phyloP scores from a whole-genome alignment of 768 basidiomycete species.

The Xanthoconium stramineum region DNA sequence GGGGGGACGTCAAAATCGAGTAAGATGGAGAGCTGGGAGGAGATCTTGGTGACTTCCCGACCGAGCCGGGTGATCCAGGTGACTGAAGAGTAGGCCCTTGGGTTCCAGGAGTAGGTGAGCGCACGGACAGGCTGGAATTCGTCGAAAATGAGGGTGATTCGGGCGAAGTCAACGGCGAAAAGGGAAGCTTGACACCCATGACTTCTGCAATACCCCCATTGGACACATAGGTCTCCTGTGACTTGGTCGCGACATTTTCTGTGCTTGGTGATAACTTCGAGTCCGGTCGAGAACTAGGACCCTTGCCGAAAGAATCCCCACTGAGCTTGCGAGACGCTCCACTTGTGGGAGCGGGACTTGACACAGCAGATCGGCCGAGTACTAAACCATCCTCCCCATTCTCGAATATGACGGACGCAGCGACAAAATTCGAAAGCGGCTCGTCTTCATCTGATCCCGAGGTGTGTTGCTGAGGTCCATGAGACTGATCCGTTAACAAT shows the following conservation, averaged over 20 bases:
- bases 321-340: constrained; percentile 30
- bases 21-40: constrained; percentile 25
- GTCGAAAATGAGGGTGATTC: constrained; percentile 32
- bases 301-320: constrained; percentile 33
- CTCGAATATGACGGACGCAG: constrained; percentile 22
- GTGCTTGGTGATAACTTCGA: constrained; percentile 35
- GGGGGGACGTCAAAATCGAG: constrained; percentile 37
- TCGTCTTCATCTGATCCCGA: constrained; percentile 29
- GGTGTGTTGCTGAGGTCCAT: constrained; percentile 6
- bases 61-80: constrained; percentile 15
- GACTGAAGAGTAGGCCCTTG: constrained; percentile 15
- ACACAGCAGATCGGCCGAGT: constrained; percentile 14
- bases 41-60: constrained; percentile 20
- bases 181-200: constrained; percentile 31
- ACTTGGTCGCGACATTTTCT: constrained; percentile 20
- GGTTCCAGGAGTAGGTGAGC: constrained; percentile 14
- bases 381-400: constrained; percentile 13
- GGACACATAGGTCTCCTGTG: constrained; percentile 17
- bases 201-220: constrained; percentile 20
- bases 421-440: constrained; percentile 15
- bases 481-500: constrained; percentile 16
- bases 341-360: constrained; percentile 28
- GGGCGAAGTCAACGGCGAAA: constrained; percentile 30
- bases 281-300: constrained; percentile 35
- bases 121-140: constrained; percentile 26